Conservation (phyloP, 768 basidiomycete species). For the Candolleomyces aberdarensis region DNA sequence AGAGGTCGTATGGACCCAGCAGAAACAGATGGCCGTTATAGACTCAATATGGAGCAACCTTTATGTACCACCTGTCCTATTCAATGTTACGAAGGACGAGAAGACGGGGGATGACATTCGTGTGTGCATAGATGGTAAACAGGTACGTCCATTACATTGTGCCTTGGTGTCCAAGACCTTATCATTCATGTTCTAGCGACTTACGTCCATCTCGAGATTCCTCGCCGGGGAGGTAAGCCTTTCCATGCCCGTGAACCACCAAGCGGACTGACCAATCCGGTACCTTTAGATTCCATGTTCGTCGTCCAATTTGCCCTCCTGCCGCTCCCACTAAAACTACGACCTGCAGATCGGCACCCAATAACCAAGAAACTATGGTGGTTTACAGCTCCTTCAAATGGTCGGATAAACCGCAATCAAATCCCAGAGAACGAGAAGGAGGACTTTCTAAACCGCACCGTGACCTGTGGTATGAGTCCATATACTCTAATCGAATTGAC, state of each 20-base stretch:
- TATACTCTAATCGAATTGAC: neutral
- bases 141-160: slow-evolving; percentile 4
- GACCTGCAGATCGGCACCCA: slow-evolving; percentile 47
- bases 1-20: slow-evolving; percentile 7
- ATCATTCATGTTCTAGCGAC: slow-evolving; percentile 1
- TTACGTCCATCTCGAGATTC: slow-evolving; percentile 8
- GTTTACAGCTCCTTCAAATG: slow-evolving; percentile 50
- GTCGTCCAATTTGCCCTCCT: slow-evolving; percentile 16
- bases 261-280: neutral
- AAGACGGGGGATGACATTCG: neutral
- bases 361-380: slow-evolving; percentile 61
- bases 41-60: slow-evolving; percentile 7
- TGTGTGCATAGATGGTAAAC: slow-evolving; percentile 9
- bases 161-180: neutral
- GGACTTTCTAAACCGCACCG: slow-evolving; percentile 49
- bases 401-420: slow-evolving; percentile 42
- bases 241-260: neutral
- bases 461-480: slow-evolving; percentile 59
- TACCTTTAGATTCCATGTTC: slow-evolving; percentile 50
- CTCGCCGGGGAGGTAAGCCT: slow-evolving; percentile 4
- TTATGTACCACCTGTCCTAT: slow-evolving; percentile 4
- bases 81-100: neutral
- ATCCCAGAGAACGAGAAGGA: slow-evolving; percentile 52
- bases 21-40: slow-evolving; percentile 6
- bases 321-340: neutral